Percentiles rank a stretch among this genome's conserved stretches.
phyloP scores from a whole-genome alignment of 352 stramenopile species.

The Globisporangium radiosum region DNA sequence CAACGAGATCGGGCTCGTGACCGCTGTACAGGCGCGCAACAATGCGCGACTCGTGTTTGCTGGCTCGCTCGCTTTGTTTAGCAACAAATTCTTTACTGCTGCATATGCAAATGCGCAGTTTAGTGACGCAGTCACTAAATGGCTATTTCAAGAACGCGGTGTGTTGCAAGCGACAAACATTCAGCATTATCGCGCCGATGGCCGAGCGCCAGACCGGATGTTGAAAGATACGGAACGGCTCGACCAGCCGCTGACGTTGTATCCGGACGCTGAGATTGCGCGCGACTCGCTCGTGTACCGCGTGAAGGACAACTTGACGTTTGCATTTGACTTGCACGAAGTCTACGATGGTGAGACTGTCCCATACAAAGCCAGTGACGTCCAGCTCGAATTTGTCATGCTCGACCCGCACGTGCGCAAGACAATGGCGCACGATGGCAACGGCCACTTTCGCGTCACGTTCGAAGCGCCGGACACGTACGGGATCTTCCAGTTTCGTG shows the following conservation, averaged over 20 bases:
- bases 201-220: conserved; percentile 79
- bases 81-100: conserved; percentile 74
- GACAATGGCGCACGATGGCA: conserved; percentile 65
- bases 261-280: conserved; percentile 73
- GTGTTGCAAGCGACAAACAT: conserved; percentile 87
- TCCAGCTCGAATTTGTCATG: conserved; percentile 95
- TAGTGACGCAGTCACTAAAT: conserved; percentile 64
- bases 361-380: conserved; percentile 71
- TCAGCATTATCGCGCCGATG: conserved; percentile 79
- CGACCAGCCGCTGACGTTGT: conserved; percentile 87
- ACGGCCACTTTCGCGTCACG: conserved; percentile 74
- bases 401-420: conserved; percentile 90
- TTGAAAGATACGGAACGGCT: conserved; percentile 82
- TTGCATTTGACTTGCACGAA: conserved; percentile 87
- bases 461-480: conserved; percentile 90
- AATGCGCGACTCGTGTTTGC: conserved; percentile 87
- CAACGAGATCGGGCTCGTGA: conserved; percentile 76
- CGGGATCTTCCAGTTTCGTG: conserved; percentile 91
- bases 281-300: conserved; percentile 81
- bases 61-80: conserved; percentile 87
- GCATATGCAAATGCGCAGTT: conserved; percentile 77
- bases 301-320: conserved; percentile 92
- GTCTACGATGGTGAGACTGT: conserved; percentile 73
- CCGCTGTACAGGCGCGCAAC: conserved; percentile 85
- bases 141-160: conserved; percentile 84